Conservation (phyloP, 2,329 filamentous ascomycete genomes). For the Xylariaceae sp. region DNA sequence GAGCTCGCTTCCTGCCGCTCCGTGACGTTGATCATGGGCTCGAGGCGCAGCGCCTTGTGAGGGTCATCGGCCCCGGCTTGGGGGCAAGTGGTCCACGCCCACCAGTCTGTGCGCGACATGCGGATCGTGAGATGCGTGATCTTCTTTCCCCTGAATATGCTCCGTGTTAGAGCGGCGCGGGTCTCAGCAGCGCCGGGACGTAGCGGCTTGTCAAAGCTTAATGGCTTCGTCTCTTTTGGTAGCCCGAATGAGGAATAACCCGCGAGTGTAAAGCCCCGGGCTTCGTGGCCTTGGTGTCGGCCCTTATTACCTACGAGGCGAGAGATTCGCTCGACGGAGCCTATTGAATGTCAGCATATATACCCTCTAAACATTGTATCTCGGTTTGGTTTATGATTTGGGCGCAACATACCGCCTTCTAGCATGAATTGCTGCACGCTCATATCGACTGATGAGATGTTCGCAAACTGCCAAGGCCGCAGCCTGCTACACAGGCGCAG, state of each 20-base stretch:
- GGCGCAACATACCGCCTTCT: slow-evolving; percentile 35
- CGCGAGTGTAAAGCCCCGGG: slow-evolving; percentile 24
- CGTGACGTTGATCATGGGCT: slow-evolving; percentile 39
- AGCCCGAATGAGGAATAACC: slow-evolving; percentile 31
- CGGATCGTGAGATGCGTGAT: slow-evolving; percentile 37
- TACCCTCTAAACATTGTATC: background rate
- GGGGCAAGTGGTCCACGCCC: slow-evolving; percentile 32
- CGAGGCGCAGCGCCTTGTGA: slow-evolving; percentile 32
- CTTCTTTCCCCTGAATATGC: slow-evolving; percentile 30
- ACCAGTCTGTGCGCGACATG: slow-evolving; percentile 39
- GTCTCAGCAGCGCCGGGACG: slow-evolving; percentile 19
- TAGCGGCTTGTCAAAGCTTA: background rate
- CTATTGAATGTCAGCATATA: slow-evolving; percentile 19
- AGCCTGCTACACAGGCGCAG: slow-evolving; percentile 25
- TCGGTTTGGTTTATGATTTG: background rate
- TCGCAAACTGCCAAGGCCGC: slow-evolving; percentile 39
- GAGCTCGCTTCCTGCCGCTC: slow-evolving; percentile 13
- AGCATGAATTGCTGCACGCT: slow-evolving; percentile 35
- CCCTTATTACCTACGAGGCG: slow-evolving; percentile 32
- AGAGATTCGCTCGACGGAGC: slow-evolving; percentile 34
- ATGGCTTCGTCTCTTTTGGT: slow-evolving; percentile 5
- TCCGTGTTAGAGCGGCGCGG: slow-evolving; percentile 12
- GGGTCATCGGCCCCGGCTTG: slow-evolving; percentile 7
- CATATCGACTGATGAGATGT: slow-evolving; percentile 36
- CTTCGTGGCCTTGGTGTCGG: slow-evolving; percentile 32